These are phyloP conservation scores for Cicer judaicum DNA, from an alignment of 306 rosid genomes.

Conservation along the genomic window DNA sequence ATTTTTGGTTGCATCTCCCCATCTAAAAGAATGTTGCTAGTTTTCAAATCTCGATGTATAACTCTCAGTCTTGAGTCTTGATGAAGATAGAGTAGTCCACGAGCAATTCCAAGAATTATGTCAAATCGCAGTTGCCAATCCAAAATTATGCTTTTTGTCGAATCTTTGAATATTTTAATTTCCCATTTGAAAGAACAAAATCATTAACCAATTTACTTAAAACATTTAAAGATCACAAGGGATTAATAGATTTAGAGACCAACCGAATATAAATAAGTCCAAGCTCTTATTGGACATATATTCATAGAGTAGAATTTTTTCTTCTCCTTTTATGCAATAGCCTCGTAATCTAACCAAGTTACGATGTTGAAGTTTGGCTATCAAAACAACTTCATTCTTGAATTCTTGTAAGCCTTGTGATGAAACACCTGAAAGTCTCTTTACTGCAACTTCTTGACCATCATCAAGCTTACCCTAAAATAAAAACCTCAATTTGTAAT, in stretches of 20 bases:
- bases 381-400: constrained; percentile 1
- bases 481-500: neutral
- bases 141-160: neutral
- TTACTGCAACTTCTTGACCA: constrained; percentile 51
- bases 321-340: constrained; percentile 49
- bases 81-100: neutral
- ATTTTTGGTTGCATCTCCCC: constrained; percentile 17
- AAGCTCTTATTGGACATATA: constrained; percentile 58
- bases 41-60: constrained; percentile 1
- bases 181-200: neutral
- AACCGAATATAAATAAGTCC: constrained; percentile 59
- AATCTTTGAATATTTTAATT: neutral
- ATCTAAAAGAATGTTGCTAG: constrained; percentile 27
- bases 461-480: constrained; percentile 47
- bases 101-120: constrained; percentile 42
- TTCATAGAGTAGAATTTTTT: constrained; percentile 59
- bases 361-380: constrained; percentile 2
- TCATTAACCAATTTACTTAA: neutral
- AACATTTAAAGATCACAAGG: neutral
- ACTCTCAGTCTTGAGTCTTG: neutral
- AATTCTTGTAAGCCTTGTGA: constrained; percentile 49
- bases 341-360: constrained; percentile 62
- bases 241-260: neutral
- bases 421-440: constrained; percentile 57
- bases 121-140: constrained; percentile 44